Percentiles rank a stretch among this genome's conserved stretches.
phyloP scores from a whole-genome alignment of 164 flowering plant genomes.

The Saururus chinensis region DNA sequence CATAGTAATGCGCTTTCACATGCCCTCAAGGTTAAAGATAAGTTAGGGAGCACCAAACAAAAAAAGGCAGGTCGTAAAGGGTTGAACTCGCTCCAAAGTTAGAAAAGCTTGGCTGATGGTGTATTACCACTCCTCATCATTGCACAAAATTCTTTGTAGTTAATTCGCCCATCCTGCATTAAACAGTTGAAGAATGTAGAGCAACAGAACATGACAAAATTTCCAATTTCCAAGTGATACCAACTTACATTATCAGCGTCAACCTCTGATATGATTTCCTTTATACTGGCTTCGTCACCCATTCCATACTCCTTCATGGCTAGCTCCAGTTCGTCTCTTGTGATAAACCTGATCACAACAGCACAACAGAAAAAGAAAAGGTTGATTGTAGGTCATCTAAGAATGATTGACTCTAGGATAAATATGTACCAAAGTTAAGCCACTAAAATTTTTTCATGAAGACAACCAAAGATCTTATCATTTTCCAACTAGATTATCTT shows the following conservation, averaged over 20 bases:
- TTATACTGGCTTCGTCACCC: constrained; percentile 63
- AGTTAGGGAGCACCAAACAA: no score
- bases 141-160: constrained; percentile 61
- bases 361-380: background rate
- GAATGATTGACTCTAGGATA: background rate
- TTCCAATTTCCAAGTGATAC: background rate
- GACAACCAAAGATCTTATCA: no score
- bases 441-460: no score
- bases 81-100: constrained; percentile 4
- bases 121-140: constrained; percentile 81
- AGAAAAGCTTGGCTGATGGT: constrained; percentile 39
- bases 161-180: constrained; percentile 69
- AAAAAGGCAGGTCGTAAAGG: no score
- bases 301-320: constrained; percentile 78
- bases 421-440: background rate
- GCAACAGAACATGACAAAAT: background rate
- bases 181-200: constrained; percentile 14
- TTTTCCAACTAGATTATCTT: no score
- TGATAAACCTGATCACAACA: constrained; percentile 44
- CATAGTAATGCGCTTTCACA: no score
- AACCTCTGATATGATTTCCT: constrained; percentile 79
- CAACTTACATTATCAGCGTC: constrained; percentile 75
- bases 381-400: background rate
- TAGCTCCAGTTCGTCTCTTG: constrained; percentile 69
- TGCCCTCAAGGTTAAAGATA: no score